Evolutionary conservation across 495 filamentous ascomycete species (phyloP), one percentile per base, ranked within the genome.

Genomic region (Chaetomium cochliodes): DNA sequence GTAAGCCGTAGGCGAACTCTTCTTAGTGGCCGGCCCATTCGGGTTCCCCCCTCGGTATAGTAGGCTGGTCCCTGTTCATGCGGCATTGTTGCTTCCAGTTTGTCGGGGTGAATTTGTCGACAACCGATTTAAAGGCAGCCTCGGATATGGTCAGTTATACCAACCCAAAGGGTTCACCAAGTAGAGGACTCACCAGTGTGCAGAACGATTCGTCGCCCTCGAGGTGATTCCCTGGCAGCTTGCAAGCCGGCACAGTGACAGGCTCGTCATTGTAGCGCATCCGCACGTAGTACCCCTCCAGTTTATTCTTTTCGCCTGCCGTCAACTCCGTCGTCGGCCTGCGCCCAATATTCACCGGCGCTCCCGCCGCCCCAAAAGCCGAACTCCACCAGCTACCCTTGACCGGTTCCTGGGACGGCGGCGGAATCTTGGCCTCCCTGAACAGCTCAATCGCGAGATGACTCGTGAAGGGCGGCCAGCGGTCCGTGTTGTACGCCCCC

Each of bases 371-470:
- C 3, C 78, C 71, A 66, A 85, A 82, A 16, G 86, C 60, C 0
- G 74, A 70, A 16, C 67, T 65, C 72, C 83, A 83, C 82, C 83
- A 86, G 46, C 77, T 71, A 46, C 73, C 62, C 22, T 72, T 72
- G 2, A 69, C 39, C 16, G 11, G 70, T 67, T 46, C 46, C 47
- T 44, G 11, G 12, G 12, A 53, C 20, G 56, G 37, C 2, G 67
- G 28, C 11, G 51, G 37, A 37, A 11, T 66, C 58, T 71, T 68
- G 13, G 78, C 69, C 66, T 85, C 79, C 20, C 79, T 83, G 74
- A 98, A 97, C 63, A 97, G 83, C 79, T 98, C 94, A 55, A 98
- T 78, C 28, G 94, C 94, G 61, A 98, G 84, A 58, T 92, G 92
- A 67, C 89, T 92, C 0, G 93, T 97, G 70, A 91, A 98, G 0